Percentiles rank a stretch among this genome's conserved stretches.
Evolutionary conservation across 306 rosid species (phyloP).

Genomic region (Cyclanthera cordifolia): DNA sequence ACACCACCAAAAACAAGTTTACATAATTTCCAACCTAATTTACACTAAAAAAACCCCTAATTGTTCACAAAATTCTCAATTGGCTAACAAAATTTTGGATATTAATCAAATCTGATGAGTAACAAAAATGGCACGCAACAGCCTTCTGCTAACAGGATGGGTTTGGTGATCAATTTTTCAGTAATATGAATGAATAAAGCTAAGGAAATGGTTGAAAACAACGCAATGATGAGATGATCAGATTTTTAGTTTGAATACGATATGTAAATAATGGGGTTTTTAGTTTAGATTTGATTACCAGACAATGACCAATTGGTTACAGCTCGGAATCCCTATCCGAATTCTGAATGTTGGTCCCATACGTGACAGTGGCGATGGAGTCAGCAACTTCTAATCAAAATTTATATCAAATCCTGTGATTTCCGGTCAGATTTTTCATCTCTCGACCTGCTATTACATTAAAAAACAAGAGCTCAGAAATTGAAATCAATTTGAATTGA

Average conservation of each 20-base stretch:
- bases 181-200: not conserved
- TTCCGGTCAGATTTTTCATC: constrained; percentile 5
- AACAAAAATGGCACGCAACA: not conserved
- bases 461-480: not conserved
- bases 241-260: not conserved
- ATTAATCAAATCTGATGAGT: not conserved
- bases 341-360: constrained; percentile 8
- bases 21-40: not conserved
- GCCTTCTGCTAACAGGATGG: not conserved
- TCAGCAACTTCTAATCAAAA: constrained; percentile 3
- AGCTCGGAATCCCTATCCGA: constrained; percentile 15
- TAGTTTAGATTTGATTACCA: constrained; percentile 11
- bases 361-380: constrained; percentile 14
- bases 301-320: constrained; percentile 9
- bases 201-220: not conserved
- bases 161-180: not conserved
- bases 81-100: not conserved
- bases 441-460: not conserved
- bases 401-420: constrained; percentile 6
- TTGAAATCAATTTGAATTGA: not conserved
- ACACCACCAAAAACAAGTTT: not conserved
- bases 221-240: not conserved
- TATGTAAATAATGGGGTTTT: constrained; percentile 4
- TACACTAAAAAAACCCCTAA: constrained; percentile 3
- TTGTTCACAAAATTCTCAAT: not conserved